Base-by-base conservation (phyloP, 805 yeast genomes). In the Millerozyma miso region DNA sequence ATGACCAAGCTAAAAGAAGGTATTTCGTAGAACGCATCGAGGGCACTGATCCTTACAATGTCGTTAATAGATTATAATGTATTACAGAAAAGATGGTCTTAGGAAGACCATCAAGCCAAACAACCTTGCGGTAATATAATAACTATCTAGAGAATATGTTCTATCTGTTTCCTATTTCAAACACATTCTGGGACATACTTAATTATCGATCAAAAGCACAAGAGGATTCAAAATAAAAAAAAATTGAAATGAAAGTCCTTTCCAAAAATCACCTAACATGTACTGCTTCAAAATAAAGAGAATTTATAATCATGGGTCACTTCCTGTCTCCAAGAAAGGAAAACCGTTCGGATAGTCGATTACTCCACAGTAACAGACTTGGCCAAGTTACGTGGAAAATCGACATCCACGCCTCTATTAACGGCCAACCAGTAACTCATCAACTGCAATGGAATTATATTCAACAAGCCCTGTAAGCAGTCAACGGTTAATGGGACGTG, bases 361-460 rank as follows among this genome's bases (percentile, higher is more conserved):
- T 73, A 90, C 73, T 89, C 98, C 49, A 93, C 99, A 38, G 99
- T 93, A 44, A 93, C 99, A 40, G 96, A 85, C 74, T 93, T 93
- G 50, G 99, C 99, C 70, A 93, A 79, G 74, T 93, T 93, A 71
- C 99, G 82, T 52, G 99, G 99, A 82, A 91, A 91, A 67, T 93
- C 99, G 44, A 95, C 99, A 61, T 93, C 96, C 54, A 87, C 84
- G 33, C 97, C 98, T 62, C 91, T 86, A 68, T 83, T 81, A 42
- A 88, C 91, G 42, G 99, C 97, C 58, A 93, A 77, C 93, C 96
- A 90, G 73, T 93, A 93, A 59, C 97, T 85, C 80, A 90, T 89
- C 65, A 93, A 76, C 68, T 93, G 99, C 62, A 93, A 67, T 43
- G 99, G 99, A 56, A 93, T 80, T 51, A 93, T 95, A 60, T 91